Evolutionary conservation across 2,329 filamentous ascomycete genomes (phyloP), one percentile per base, ranked within the genome.

Genomic region (Verticillium longisporum): DNA sequence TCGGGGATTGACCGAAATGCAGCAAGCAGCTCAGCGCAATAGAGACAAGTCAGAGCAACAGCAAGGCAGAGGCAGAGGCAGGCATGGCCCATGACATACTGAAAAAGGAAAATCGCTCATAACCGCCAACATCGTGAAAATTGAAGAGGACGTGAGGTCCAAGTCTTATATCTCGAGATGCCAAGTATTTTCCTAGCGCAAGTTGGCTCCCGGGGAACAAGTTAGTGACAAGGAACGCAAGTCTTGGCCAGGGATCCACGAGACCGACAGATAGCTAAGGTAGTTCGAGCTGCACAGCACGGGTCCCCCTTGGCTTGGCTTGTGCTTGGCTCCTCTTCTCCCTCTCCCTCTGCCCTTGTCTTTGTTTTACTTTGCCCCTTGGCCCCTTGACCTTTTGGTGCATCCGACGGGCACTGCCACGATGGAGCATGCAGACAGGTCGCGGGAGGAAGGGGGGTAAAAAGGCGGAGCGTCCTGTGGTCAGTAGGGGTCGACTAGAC

Each of bases 91-190:
- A 26, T 50, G 41, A 50, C 41, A 50, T 26, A n/a, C 41, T n/a
- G 21, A 36, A 56, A 56, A 56, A 33, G 59, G 1, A 55, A 65
- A 65, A 65, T 65, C 63, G 63, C 63, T 64, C 63, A 65, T 65
- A 61, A 41, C 32, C 26, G 7, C 10, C 11, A 11, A 6, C 18
- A 45, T 32, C 34, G 45, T 32, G 6, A 50, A 31, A 56, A 59
- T 31, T 57, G 57, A 59, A 62, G 59, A 21, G 58, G 60, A 65
- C 63, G 57, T 31, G 31, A 18, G 36, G 54, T 56, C 55, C 58
- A 65, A 64, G 63, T 65, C 63, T 50, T 60, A 55, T 36, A 61
- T 61, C 55, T 58, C 58, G 54, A 61, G 63, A 61, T 62, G 62
- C 60, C 60, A 65, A 64, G 63, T 65, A 65, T 62, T 59, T 60